Evolutionary conservation across 2,329 filamentous ascomycete genomes (phyloP).

Genomic region (Penicillium corylophilum): DNA sequence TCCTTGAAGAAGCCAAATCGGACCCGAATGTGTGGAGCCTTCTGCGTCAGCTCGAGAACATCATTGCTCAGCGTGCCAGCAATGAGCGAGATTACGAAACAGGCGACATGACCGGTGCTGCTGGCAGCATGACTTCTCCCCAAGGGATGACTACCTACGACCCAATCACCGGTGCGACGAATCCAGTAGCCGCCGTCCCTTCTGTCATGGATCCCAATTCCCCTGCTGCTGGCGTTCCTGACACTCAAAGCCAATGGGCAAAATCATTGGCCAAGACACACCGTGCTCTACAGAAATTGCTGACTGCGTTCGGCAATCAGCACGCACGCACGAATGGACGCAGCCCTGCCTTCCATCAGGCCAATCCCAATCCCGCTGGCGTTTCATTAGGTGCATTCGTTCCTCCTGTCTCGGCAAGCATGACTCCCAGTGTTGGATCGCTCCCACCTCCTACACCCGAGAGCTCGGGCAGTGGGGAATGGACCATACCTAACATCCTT

Average conservation of each 20-base stretch:
- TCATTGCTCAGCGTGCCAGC: constrained; percentile 45
- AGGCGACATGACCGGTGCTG: constrained; percentile 9
- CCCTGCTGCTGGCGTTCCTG: constrained; percentile 28
- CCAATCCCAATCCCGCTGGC: constrained; percentile 11
- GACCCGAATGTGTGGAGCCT: constrained; percentile 42
- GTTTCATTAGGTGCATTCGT: constrained; percentile 15
- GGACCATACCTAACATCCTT: constrained; percentile 46
- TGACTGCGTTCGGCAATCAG: constrained; percentile 37
- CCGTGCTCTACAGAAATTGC: constrained; percentile 47
- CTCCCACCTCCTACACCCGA: constrained; percentile 48
- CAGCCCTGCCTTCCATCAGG: constrained; percentile 22
- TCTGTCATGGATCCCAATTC: constrained; percentile 28
- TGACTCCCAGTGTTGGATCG: constrained; percentile 38
- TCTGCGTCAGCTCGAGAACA: constrained; percentile 43
- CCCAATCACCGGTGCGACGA: constrained; percentile 31
- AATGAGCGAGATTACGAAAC: constrained; percentile 33
- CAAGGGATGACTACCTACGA: constrained; percentile 22
- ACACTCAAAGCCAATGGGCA: constrained; percentile 46
- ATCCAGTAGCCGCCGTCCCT: constrained; percentile 28
- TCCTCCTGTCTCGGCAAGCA: constrained; percentile 21
- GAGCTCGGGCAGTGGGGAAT: constrained; percentile 48
- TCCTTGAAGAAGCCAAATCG: constrained; percentile 45
- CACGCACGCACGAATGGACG: constrained; percentile 17
- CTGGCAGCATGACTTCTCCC: constrained; percentile 17
- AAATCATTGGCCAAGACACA: constrained; percentile 48